These are phyloP conservation scores for Zygosaccharomyces bailii DNA, from an alignment of 805 yeast species.

Conservation along the genomic window DNA sequence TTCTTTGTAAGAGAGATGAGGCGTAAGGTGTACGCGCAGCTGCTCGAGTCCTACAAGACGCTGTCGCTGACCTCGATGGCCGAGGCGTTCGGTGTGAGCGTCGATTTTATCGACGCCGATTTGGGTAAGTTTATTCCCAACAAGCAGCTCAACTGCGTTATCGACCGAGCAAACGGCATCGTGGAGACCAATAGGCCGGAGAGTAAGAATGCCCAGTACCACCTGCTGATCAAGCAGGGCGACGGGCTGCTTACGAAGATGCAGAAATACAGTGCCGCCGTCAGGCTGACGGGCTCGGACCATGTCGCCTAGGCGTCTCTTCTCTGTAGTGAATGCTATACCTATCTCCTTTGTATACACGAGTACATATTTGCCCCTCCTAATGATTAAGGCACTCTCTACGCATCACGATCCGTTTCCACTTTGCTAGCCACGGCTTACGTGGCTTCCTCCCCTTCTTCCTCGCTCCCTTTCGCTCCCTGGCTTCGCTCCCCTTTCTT, in stretches of 20 bases:
- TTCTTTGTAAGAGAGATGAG: slow-evolving; percentile 89
- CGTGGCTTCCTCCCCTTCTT: too few species aligned
- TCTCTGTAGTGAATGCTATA: too few species aligned
- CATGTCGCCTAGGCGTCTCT: slow-evolving; percentile 40
- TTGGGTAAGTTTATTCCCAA: slow-evolving; percentile 87
- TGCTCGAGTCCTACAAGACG: slow-evolving; percentile 90
- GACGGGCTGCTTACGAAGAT: slow-evolving; percentile 88
- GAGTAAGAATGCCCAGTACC: slow-evolving; percentile 92
- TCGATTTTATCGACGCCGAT: slow-evolving; percentile 82
- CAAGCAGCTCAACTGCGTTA: slow-evolving; percentile 90
- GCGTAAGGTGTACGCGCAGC: slow-evolving; percentile 89
- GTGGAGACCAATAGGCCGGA: slow-evolving; percentile 96
- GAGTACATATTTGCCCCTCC: neutral
- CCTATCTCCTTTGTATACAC: too few species aligned
- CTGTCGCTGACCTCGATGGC: slow-evolving; percentile 92
- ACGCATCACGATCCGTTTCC: too few species aligned
- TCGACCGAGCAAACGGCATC: slow-evolving; percentile 92
- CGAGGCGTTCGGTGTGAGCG: slow-evolving; percentile 82
- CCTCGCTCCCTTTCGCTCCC: neutral
- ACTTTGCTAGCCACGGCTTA: too few species aligned
- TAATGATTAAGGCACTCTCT: too few species aligned
- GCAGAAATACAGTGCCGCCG: slow-evolving; percentile 97
- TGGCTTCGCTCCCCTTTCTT: neutral
- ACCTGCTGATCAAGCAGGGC: slow-evolving; percentile 82
- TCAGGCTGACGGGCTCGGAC: slow-evolving; percentile 90